Conservation (phyloP, 768 basidiomycete genomes). For the Stropharia rugosoannulata region DNA sequence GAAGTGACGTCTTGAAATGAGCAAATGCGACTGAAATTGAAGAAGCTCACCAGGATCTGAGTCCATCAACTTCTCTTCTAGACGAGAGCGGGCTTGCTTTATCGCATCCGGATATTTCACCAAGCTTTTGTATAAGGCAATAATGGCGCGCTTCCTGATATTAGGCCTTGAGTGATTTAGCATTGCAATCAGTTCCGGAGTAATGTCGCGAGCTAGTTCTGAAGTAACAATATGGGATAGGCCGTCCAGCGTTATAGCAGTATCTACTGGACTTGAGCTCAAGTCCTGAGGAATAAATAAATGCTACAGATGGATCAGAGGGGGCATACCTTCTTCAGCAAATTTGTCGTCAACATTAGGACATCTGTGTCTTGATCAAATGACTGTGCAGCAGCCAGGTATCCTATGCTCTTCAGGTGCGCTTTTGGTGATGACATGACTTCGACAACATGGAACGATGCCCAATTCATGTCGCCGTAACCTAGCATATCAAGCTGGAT, state of each 20-base stretch:
- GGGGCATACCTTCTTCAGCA: conserved; percentile 81
- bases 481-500: conserved; percentile 94
- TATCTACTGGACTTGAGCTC: conserved; percentile 70
- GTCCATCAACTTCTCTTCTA: conserved; percentile 83
- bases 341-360: conserved; percentile 94
- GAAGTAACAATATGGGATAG: conserved; percentile 81
- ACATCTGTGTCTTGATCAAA: conserved; percentile 96
- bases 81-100: conserved; percentile 58
- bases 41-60: conserved; percentile 57
- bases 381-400: conserved; percentile 89
- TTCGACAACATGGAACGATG: conserved; percentile 95
- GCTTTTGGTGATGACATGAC: conserved; percentile 94
- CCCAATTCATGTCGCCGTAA: conserved; percentile 93
- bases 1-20: not conserved
- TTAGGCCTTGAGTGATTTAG: conserved; percentile 86
- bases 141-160: conserved; percentile 88
- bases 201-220: conserved; percentile 89
- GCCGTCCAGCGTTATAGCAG: conserved; percentile 78
- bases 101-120: conserved; percentile 81
- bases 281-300: conserved; percentile 61
- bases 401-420: conserved; percentile 94
- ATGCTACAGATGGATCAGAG: conserved; percentile 1
- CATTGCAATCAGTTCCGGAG: conserved; percentile 82
- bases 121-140: conserved; percentile 79
- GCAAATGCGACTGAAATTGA: not conserved